Evolutionary conservation across 2,329 filamentous ascomycete genomes (phyloP), one percentile per base, ranked within the genome.

Genomic region (Rhinocladiella similis): DNA sequence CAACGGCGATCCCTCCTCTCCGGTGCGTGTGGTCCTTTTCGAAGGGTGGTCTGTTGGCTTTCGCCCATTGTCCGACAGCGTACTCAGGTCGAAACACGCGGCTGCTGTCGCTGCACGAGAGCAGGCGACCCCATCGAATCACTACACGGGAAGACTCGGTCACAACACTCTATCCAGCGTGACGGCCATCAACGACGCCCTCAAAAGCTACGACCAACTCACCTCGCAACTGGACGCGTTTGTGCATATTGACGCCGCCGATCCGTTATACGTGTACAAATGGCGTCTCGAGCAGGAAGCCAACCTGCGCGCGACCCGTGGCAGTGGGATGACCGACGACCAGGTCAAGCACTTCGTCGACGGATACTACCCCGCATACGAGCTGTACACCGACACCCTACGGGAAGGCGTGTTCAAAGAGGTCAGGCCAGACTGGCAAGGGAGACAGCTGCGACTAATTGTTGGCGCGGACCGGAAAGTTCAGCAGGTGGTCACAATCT

Each of bases 1-100:
- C 25, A 80, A 79, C 56, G 52, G 52, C 58, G 18, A 73, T 3
- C 69, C 64, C 1, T 57, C 73, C 29, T 50, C 66, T 9, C 70
- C 65, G 39, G 66, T 83, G 1, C 78, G 81, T 50, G 83, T 93
- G 5, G 80, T 96, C 19, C 83, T 96, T 50, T 86, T 96, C 61
- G 91, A 97, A 72, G 91, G 92, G 16, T 96, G 91, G 92, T 94
- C 88, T 70, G 85, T 96, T 12, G 92, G 91, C 2, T 96, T 96
- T 74, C 84, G 86, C 5, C 72, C 87, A 0, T 72, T 92, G 12
- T 65, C 74, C n/a, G 77, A 80, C 4, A 70, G 83, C 3, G 77
- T 79, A 25, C 70, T 84, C 3, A 79, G 79, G 64, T 75, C 77
- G 68, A 81, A 79, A 59, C 83, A 83, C 70, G 73, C 76, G 50